These are phyloP conservation scores for Beauveria pseudobassiana DNA, from an alignment of 2,329 filamentous ascomycete species.

Conservation along the genomic window DNA sequence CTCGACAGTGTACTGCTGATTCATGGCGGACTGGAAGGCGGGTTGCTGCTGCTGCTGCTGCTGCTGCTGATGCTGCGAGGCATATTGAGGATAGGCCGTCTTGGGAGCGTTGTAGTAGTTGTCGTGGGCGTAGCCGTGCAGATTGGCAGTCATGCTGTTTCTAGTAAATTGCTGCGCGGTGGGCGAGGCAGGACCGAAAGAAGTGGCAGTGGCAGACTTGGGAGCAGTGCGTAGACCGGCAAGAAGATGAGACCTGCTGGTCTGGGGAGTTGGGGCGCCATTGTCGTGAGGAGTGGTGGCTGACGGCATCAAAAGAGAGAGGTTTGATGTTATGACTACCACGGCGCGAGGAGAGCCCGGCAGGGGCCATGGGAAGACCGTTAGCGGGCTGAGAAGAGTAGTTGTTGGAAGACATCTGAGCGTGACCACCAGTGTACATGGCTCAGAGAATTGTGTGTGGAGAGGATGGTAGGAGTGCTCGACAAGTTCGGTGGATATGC, in stretches of 20 bases:
- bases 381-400: constrained; percentile 45
- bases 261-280: constrained; percentile 73
- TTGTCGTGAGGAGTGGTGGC: constrained; percentile 61
- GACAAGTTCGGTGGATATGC: neutral
- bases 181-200: constrained; percentile 62
- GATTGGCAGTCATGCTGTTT: constrained; percentile 36
- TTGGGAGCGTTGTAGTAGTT: constrained; percentile 44
- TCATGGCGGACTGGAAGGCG: constrained; percentile 24
- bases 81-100: constrained; percentile 48
- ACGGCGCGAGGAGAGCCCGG: constrained; percentile 76
- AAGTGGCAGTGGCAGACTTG: constrained; percentile 69
- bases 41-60: constrained; percentile 21
- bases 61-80: constrained; percentile 23
- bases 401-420: constrained; percentile 95
- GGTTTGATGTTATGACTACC: constrained; percentile 87
- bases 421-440: constrained; percentile 97
- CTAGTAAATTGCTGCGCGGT: constrained; percentile 37
- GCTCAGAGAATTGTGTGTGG: constrained; percentile 28
- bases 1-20: constrained; percentile 66
- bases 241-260: constrained; percentile 88
- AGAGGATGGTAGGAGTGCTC: neutral
- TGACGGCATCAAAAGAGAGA: constrained; percentile 67
- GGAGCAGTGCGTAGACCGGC: constrained; percentile 90
- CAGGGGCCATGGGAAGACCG: constrained; percentile 66
- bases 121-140: constrained; percentile 37